phyloP scores from a whole-genome alignment of 345 rosid genomes.

The Citrus sp. region DNA sequence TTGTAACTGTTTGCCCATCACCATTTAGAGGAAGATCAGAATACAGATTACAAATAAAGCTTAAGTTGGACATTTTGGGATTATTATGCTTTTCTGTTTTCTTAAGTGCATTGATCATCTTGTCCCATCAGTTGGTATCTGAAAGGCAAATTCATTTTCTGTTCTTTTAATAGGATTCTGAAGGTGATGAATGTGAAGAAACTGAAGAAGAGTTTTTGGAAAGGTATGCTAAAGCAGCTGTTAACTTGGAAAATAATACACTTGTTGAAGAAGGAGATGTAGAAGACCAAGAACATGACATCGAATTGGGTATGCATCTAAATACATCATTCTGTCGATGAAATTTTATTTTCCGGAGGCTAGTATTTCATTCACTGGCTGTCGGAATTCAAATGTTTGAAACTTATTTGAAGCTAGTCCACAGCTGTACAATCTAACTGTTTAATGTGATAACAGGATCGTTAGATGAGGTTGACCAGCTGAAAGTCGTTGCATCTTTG shows the following conservation, averaged over 20 bases:
- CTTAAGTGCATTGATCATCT: not conserved
- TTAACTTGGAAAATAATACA: slow-evolving; percentile 44
- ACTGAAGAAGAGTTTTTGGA: slow-evolving; percentile 80
- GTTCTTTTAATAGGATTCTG: slow-evolving; percentile 59
- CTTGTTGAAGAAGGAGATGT: slow-evolving; percentile 66
- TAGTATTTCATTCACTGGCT: not conserved
- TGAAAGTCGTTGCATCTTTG: slow-evolving; percentile 28
- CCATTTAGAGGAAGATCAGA: not conserved
- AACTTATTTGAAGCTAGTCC: not conserved
- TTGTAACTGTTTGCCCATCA: not conserved
- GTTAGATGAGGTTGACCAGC: slow-evolving; percentile 41
- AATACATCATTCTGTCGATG: not conserved
- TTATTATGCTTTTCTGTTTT: not conserved
- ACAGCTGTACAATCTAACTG: not conserved
- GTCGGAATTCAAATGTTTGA: not conserved
- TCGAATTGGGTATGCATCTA: slow-evolving; percentile 54
- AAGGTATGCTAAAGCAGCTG: slow-evolving; percentile 80
- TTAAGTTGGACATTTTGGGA: slow-evolving; percentile 1
- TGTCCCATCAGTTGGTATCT: not conserved
- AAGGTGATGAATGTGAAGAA: slow-evolving; percentile 73
- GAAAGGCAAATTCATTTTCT: not conserved
- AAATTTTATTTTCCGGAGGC: not conserved
- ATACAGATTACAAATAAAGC: not conserved
- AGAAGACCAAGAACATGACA: slow-evolving; percentile 62
- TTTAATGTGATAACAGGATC: slow-evolving; percentile 34